phyloP scores from a whole-genome alignment of 805 yeast species.

The Starmerella kuoi region DNA sequence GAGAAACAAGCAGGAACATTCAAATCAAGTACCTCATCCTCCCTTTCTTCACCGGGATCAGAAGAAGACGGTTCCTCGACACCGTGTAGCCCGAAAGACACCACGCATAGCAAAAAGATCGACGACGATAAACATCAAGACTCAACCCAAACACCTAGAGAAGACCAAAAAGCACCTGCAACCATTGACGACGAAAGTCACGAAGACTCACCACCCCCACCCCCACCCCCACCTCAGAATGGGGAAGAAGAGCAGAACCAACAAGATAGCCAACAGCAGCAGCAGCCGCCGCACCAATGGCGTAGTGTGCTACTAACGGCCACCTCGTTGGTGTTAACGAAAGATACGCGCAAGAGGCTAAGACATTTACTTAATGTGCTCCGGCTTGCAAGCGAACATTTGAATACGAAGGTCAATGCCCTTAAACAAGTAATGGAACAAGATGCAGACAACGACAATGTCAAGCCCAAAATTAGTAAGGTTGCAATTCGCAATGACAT shows the following conservation, averaged over 20 bases:
- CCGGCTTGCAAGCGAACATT: conserved; percentile 21
- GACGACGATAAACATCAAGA: neutral
- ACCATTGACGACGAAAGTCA: neutral
- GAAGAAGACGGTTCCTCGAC: neutral
- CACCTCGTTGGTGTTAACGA: conserved; percentile 34
- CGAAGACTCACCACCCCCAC: neutral
- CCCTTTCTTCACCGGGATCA: neutral
- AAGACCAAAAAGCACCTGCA: neutral
- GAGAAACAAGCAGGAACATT: conserved; percentile 1
- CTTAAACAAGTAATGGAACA: conserved; percentile 21
- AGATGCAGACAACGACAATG: conserved; percentile 20
- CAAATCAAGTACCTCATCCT: neutral
- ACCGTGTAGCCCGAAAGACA: no score
- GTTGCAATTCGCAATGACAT: conserved; percentile 60
- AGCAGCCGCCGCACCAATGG: conserved; percentile 20
- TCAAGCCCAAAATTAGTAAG: conserved; percentile 24
- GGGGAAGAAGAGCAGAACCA: neutral
- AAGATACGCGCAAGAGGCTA: conserved; percentile 19
- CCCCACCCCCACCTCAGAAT: neutral
- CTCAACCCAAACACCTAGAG: neutral
- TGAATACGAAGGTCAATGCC: conserved; percentile 20
- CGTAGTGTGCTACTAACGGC: conserved; percentile 27
- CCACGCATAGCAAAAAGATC: neutral
- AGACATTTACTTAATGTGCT: conserved; percentile 18
- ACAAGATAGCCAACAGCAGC: conserved; percentile 1